Evolutionary conservation across 805 yeast genomes (phyloP), one percentile per base, ranked within the genome.

Genomic region (Grigorovia yakushimaensis): DNA sequence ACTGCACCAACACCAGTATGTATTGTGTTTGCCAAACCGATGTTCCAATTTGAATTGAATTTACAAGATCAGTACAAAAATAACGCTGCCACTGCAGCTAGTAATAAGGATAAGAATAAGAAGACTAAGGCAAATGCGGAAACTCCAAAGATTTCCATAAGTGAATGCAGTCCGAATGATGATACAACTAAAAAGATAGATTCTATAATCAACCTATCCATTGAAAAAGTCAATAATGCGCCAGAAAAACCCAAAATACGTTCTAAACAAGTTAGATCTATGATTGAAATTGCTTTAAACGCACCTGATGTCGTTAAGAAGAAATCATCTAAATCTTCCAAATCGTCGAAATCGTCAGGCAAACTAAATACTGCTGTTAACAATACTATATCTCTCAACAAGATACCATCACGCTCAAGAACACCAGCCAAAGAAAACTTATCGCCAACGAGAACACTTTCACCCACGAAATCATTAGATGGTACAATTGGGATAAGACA

Each of bases 1-100:
- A 43, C 49, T 17, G 55, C 57, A 38, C 65, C 68, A 5, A 51
- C 58, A 6, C 68, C 68, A 1, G 57, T 62, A 2, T 50, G 61
- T 17, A 49, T 64, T 4, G 59, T 59, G 4, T 63, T 67, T 9
- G 62, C 58, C 1, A 57, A 51, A 41, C 52, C 57, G 39, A 57
- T 64, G 57, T 52, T 43, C 45, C 55, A 52, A 19, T 58, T 62
- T 46, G 68, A 65, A 47, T 30, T 51, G 13, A 36, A 45, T 8
- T 37, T 65, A 21, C 43, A 41, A 22, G 33, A 37, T 3, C 43
- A 46, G 17, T 46, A 38, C 17, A 7, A 5, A 1, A 33, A 20
- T 15, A 39, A 23, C 10, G 35, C 8, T 10, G 2, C 19, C 13
- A 27, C 19, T 15, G 13, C 33, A 4, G 10, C 33, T 7, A 27